These are phyloP conservation scores for Colletotrichum sp. DNA, from an alignment of 2,329 filamentous ascomycete species.

Conservation along the genomic window DNA sequence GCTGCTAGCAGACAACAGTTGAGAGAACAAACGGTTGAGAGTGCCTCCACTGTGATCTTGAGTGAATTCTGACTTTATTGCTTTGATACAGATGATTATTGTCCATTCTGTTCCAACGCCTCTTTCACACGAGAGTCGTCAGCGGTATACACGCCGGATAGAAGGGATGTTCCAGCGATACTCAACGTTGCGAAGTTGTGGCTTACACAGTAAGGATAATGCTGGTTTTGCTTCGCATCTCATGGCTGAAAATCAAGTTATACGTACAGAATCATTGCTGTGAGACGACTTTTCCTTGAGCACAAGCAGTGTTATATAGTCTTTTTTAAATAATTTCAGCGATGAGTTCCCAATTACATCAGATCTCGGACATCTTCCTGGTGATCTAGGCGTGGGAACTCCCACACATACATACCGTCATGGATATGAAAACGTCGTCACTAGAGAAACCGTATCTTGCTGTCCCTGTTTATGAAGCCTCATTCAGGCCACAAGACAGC, in stretches of 20 bases:
- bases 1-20: neutral
- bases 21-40: neutral
- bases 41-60: rapidly evolving
- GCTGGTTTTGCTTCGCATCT: neutral
- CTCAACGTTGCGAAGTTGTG: neutral
- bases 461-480: too few species aligned
- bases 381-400: rapidly evolving
- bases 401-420: neutral
- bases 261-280: neutral
- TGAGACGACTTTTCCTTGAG: neutral
- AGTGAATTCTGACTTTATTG: neutral
- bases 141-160: neutral
- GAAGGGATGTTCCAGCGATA: neutral
- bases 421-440: neutral
- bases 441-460: too few species aligned
- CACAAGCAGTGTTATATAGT: neutral
- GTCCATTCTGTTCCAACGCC: rapidly evolving
- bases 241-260: neutral
- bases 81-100: neutral
- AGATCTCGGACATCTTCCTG: neutral
- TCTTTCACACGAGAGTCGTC: neutral
- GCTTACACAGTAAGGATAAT: too few species aligned
- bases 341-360: too few species aligned
- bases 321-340: too few species aligned
- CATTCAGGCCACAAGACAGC: too few species aligned